A percentile compares a stretch with the other conserved stretches of the same genome.
phyloP scores from a whole-genome alignment of 1,139 yeast genomes.

The Candida glucosophila region DNA sequence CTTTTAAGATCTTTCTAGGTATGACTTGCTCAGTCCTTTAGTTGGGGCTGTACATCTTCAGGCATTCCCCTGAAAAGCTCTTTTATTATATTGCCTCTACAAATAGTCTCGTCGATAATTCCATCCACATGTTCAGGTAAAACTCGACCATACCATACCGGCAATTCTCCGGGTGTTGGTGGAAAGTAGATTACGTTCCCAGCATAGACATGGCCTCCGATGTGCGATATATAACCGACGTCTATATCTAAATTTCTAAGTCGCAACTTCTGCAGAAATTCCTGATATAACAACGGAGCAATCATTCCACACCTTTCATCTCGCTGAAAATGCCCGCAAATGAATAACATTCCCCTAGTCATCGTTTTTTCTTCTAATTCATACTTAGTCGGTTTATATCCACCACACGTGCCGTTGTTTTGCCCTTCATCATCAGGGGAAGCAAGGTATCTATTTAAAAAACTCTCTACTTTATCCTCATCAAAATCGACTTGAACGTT shows the following conservation, averaged over 20 bases:
- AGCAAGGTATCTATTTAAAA: slow-evolving; percentile 33
- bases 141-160: slow-evolving; percentile 67
- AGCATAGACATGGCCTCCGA: slow-evolving; percentile 76
- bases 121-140: slow-evolving; percentile 60
- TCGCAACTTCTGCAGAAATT: slow-evolving; percentile 38
- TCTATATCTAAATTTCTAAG: slow-evolving; percentile 20
- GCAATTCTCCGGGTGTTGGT: slow-evolving; percentile 24
- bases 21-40: too few relatives aligned
- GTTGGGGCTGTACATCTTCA: not conserved
- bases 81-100: slow-evolving; percentile 37
- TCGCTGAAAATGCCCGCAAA: slow-evolving; percentile 60
- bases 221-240: slow-evolving; percentile 57
- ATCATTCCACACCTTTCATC: slow-evolving; percentile 60
- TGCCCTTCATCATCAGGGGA: slow-evolving; percentile 15
- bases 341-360: slow-evolving; percentile 27
- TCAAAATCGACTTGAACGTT: slow-evolving; percentile 29
- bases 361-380: slow-evolving; percentile 14
- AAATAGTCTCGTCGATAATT: slow-evolving; percentile 45
- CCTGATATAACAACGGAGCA: slow-evolving; percentile 49
- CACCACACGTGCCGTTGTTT: slow-evolving; percentile 1
- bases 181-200: slow-evolving; percentile 60
- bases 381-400: slow-evolving; percentile 1
- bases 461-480: slow-evolving; percentile 21
- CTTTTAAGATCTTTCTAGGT: too few relatives aligned
- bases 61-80: slow-evolving; percentile 45